phyloP scores from a whole-genome alignment of 371 early-diverging fungal genomes.

The Lichtheimia ramosa region DNA sequence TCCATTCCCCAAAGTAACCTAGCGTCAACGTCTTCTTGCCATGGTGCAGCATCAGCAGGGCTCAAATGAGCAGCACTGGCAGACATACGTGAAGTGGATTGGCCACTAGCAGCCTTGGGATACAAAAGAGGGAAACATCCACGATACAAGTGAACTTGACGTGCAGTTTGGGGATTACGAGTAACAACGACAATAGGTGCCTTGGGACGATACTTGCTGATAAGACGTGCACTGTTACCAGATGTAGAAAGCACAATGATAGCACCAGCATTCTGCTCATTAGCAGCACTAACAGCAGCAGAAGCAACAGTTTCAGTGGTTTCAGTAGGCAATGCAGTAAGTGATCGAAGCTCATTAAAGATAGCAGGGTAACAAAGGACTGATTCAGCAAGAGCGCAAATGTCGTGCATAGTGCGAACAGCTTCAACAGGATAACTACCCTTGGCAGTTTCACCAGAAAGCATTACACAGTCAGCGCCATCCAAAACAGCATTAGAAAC shows the following conservation, averaged over 20 bases:
- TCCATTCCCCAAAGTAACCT: slow-evolving; percentile 72
- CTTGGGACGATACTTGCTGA: slow-evolving; percentile 94
- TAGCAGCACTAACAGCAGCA: slow-evolving; percentile 88
- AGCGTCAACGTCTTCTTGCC: slow-evolving; percentile 88
- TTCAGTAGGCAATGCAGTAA: slow-evolving; percentile 74
- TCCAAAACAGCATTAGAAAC: slow-evolving; percentile 98
- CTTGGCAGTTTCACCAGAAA: slow-evolving; percentile 98
- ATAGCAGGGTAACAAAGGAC: slow-evolving; percentile 77
- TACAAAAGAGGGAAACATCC: slow-evolving; percentile 93
- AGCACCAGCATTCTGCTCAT: slow-evolving; percentile 83
- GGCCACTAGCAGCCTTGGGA: slow-evolving; percentile 30
- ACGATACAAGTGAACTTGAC: slow-evolving; percentile 85
- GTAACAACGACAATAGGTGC: slow-evolving; percentile 94
- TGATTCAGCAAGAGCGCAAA: slow-evolving; percentile 75
- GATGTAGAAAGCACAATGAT: slow-evolving; percentile 84
- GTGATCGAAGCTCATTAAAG: slow-evolving; percentile 79
- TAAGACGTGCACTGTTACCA: slow-evolving; percentile 86
- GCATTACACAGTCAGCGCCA: slow-evolving; percentile 98
- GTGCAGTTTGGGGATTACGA: slow-evolving; percentile 80
- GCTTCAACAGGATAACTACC: slow-evolving; percentile 81
- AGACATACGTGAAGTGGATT: slow-evolving; percentile 18
- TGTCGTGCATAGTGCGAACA: slow-evolving; percentile 78
- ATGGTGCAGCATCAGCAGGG: slow-evolving; percentile 49
- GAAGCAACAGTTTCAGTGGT: slow-evolving; percentile 94
- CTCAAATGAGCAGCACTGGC: slow-evolving; percentile 26